phyloP scores from a whole-genome alignment of 2,329 filamentous ascomycete species.

The Saccharata proteae region DNA sequence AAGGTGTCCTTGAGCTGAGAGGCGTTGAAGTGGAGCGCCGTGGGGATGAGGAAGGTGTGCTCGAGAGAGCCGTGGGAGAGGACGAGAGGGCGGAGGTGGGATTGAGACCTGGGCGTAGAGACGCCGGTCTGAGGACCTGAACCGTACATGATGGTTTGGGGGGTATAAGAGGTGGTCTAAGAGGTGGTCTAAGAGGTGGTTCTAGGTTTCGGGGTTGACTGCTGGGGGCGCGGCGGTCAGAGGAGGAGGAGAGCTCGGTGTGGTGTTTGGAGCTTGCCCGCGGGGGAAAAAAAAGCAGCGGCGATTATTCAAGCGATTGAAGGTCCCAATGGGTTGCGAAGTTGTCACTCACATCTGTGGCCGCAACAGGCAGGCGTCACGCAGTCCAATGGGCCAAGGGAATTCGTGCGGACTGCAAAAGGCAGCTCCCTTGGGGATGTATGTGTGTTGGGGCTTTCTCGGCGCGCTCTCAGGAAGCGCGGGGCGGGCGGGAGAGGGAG shows the following conservation, averaged over 20 bases:
- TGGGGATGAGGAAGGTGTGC: constrained; percentile 90
- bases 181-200: too few relatives aligned
- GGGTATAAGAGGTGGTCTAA: too few relatives aligned
- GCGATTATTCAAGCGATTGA: too few relatives aligned
- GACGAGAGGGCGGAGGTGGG: constrained; percentile 82
- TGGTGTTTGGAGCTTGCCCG: too few relatives aligned
- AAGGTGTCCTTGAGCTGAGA: constrained; percentile 90
- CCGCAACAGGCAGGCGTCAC: background rate
- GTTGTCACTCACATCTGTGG: too few relatives aligned
- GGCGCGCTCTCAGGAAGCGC: constrained; percentile 2
- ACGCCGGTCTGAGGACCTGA: constrained; percentile 89
- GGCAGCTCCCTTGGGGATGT: constrained; percentile 9
- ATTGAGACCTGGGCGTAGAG: constrained; percentile 86
- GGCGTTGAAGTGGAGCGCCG: constrained; percentile 89
- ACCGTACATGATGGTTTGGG: constrained; percentile 61
- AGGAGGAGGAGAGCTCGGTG: too few relatives aligned
- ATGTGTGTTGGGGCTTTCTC: constrained; percentile 4
- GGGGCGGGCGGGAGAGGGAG: constrained; percentile 1
- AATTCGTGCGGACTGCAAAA: constrained; percentile 8
- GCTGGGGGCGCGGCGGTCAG: too few relatives aligned
- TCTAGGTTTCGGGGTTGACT: too few relatives aligned
- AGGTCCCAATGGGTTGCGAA: too few relatives aligned
- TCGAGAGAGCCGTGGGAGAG: constrained; percentile 91
- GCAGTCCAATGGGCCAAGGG: constrained; percentile 7
- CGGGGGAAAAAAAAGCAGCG: too few relatives aligned